Base-by-base conservation (phyloP, 1,284 basidiomycete genomes). In the Boletellus deceptivus region DNA sequence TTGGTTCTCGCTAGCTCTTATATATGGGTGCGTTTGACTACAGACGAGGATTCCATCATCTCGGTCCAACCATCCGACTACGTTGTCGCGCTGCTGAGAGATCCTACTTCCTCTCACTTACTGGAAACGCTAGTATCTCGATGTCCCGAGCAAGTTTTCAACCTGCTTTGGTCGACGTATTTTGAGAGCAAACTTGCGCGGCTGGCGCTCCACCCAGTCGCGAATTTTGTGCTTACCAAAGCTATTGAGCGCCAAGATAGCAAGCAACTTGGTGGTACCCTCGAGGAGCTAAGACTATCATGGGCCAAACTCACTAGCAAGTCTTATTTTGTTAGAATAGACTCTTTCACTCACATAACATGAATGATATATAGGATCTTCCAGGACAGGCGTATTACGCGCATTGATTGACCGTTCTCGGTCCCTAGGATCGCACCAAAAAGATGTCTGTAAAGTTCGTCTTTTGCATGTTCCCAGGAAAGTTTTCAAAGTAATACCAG, bases 191-290 rank as follows among this genome's bases (percentile, higher is more conserved):
- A 86, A 58, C 72, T 95, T 37, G 70, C 78, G 6, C 82, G 86
- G 54, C 74, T 96, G 24, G 83, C 88, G 5, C 72, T 77, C 11
- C 94, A 98, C 69, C 92, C 93, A 2, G 89, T 93, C 3, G 91
- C 90, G 20, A 97, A 97, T 65, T 98, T 93, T 61, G 92, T 96
- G 16, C 77, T 93, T 6, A 88, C 92, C 0, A 88, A 84, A 62
- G 89, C 85, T 0, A 57, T 95, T 14, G 79, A 80, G 45, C 75
- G 89, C 36, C 67, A 85, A 17, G 75, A 77, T 27, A 69, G 67
- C 7, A 69, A 72, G 6, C 80, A 86, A 54, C 65, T 96, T n/a
- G 62, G 68, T 4, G 75, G 75, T n/a, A 74, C 86, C 2, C 70
- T 85, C 37, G 70, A 72, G 45, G 82, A 85, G 53, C 77, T 91